A percentile compares a stretch with the other conserved stretches of the same genome.
Conservation (phyloP, 257 asterid species). For the Solanum tarijense region DNA sequence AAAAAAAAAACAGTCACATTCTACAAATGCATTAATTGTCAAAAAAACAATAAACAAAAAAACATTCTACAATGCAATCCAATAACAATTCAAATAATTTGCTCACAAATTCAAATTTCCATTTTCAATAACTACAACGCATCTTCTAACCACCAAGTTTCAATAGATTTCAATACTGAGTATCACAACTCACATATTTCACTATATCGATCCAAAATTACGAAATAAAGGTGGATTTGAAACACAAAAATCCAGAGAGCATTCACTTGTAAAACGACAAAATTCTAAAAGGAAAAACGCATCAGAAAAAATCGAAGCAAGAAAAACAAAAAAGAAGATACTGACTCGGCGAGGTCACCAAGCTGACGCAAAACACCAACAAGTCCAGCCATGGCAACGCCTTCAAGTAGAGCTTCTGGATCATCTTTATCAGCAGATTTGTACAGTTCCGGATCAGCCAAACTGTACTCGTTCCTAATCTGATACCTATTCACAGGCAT, state of each 20-base stretch:
- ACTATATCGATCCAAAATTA: not conserved
- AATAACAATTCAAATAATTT: not conserved
- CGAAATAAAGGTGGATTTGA: not conserved
- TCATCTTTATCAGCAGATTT: conserved; percentile 92
- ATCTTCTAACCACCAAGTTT: not conserved
- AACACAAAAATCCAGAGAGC: not conserved
- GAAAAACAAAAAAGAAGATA: not conserved
- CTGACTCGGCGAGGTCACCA: conserved; percentile 96
- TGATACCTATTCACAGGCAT: conserved; percentile 85
- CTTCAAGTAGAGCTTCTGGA: conserved; percentile 96
- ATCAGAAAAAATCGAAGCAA: not conserved
- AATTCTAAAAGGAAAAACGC: not conserved
- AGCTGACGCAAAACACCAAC: conserved; percentile 98
- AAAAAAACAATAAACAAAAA: not conserved
- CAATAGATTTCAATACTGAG: not conserved
- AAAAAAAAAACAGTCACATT: not conserved
- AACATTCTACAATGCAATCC: not conserved
- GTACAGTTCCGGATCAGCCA: conserved; percentile 91
- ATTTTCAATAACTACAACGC: not conserved
- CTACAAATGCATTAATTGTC: not conserved
- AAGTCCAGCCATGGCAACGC: conserved; percentile 96
- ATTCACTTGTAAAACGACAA: not conserved
- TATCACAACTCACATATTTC: not conserved
- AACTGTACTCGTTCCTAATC: conserved; percentile 74
- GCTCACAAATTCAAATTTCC: not conserved